Conservation (phyloP, 768 basidiomycete genomes). For the Lactarius akahatsu region DNA sequence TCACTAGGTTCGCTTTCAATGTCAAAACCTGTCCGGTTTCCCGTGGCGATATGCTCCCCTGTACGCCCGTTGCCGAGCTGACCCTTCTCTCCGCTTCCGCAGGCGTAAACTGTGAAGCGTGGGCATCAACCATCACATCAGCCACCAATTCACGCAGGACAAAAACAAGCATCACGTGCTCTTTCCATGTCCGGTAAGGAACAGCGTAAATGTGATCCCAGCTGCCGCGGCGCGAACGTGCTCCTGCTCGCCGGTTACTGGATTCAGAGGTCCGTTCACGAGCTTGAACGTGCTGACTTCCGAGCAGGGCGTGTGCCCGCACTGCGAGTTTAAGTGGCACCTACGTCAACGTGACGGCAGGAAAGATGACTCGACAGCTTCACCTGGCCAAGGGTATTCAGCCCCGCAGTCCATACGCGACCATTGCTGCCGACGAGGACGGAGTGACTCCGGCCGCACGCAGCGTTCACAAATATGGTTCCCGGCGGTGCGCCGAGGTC, state of each 20-base stretch:
- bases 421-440: conserved; percentile 82
- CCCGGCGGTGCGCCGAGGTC: conserved; percentile 60
- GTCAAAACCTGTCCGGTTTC: conserved; percentile 82
- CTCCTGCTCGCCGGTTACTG: conserved; percentile 53
- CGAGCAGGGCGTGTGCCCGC: conserved; percentile 39
- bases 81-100: conserved; percentile 90
- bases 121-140: conserved; percentile 9
- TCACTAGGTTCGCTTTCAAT: conserved; percentile 68
- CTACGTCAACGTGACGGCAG: not conserved
- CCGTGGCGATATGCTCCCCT: conserved; percentile 86
- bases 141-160: conserved; percentile 3
- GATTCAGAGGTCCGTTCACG: conserved; percentile 50
- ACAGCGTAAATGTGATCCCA: conserved; percentile 80
- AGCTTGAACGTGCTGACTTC: conserved; percentile 67
- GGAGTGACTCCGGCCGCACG: conserved; percentile 80
- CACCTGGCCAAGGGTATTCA: conserved; percentile 81
- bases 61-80: conserved; percentile 92
- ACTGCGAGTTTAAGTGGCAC: conserved; percentile 14
- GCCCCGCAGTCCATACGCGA: conserved; percentile 79
- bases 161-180: conserved; percentile 42
- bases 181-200: conserved; percentile 81
- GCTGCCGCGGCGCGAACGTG: conserved; percentile 72
- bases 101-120: conserved; percentile 64
- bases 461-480: conserved; percentile 69
- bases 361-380: not conserved